Evolutionary conservation across 2,329 filamentous ascomycete species (phyloP).

Genomic region (Penicillium sp.): DNA sequence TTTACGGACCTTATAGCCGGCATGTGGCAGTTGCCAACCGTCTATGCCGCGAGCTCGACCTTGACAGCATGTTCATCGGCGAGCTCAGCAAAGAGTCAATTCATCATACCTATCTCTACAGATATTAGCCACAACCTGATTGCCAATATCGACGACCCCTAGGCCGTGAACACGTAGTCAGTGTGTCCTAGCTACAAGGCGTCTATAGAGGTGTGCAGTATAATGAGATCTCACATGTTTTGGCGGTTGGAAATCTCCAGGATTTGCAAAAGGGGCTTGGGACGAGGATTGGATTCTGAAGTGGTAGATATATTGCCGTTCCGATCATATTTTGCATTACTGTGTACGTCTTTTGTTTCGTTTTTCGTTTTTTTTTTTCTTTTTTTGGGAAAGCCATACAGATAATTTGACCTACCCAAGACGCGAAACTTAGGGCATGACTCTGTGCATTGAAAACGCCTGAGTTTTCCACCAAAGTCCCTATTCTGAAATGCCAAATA

Average conservation of each 20-base stretch:
- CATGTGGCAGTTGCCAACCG: conserved; percentile 27
- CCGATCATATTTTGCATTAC: background rate
- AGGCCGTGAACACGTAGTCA: conserved; percentile 61
- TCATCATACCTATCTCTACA: conserved; percentile 49
- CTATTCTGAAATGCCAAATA: no score
- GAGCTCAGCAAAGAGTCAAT: conserved; percentile 31
- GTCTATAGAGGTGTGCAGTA: conserved; percentile 51
- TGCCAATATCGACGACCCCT: conserved; percentile 63
- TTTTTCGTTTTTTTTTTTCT: no score
- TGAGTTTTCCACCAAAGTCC: no score
- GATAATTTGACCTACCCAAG: no score
- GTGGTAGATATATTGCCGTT: conserved; percentile 52
- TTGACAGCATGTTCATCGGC: conserved; percentile 14
- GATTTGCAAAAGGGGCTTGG: conserved; percentile 56
- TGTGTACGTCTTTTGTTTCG: no score
- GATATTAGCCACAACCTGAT: conserved; percentile 51
- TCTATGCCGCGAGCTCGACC: conserved; percentile 23
- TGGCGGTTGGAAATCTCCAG: conserved; percentile 54
- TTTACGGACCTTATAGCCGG: conserved; percentile 21
- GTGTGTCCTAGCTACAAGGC: conserved; percentile 62
- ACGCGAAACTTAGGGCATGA: no score
- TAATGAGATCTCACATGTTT: conserved; percentile 44
- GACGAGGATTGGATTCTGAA: conserved; percentile 55
- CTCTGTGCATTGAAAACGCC: no score
- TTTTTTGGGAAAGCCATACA: no score